Conservation (phyloP, 306 rosid species). For the Alnus rubra region DNA sequence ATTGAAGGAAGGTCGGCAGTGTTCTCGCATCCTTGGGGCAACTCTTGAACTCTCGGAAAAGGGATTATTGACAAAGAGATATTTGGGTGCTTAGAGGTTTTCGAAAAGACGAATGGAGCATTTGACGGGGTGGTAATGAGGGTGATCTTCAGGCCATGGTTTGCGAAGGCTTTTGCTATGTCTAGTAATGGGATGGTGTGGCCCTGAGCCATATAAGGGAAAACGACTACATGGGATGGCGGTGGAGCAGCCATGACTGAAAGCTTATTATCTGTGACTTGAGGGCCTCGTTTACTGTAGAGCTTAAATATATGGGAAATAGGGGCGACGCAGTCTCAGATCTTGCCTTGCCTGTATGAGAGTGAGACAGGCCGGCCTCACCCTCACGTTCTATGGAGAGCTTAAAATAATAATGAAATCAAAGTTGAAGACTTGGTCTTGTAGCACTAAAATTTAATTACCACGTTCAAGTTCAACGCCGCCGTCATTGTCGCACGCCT, state of each 20-base stretch:
- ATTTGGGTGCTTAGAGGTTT: background rate
- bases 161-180: constrained; percentile 23
- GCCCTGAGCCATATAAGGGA: constrained; percentile 40
- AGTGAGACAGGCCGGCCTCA: too few species aligned
- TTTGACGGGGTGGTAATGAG: constrained; percentile 33
- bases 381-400: too few species aligned
- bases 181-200: constrained; percentile 37
- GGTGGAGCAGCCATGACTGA: background rate
- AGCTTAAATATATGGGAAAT: too few species aligned
- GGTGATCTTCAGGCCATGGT: constrained; percentile 21
- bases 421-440: too few species aligned
- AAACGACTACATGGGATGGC: constrained; percentile 23
- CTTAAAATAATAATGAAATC: too few species aligned
- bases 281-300: too few species aligned
- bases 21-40: constrained; percentile 34
- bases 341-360: too few species aligned
- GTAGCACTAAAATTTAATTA: too few species aligned
- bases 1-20: constrained; percentile 29
- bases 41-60: constrained; percentile 19
- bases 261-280: background rate
- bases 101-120: constrained; percentile 12
- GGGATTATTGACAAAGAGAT: constrained; percentile 20
- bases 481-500: too few species aligned
- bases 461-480: too few species aligned
- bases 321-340: too few species aligned